Conservation (phyloP, 1,284 basidiomycete genomes). For the Takashimella koratensis region DNA sequence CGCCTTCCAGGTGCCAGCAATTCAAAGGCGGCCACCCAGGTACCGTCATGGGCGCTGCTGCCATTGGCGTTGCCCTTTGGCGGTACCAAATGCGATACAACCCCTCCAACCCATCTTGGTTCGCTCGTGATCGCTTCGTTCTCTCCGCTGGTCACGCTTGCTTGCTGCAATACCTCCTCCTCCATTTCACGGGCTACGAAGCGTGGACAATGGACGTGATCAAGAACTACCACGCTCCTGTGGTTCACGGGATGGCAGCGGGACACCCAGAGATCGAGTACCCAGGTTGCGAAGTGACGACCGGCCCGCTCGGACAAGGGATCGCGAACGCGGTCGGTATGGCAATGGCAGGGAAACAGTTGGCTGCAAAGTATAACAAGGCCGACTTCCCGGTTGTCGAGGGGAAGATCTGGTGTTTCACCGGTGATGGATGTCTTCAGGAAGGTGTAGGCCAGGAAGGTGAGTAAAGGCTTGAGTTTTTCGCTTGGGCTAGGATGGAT, state of each 20-base stretch:
- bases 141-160: conserved; percentile 47
- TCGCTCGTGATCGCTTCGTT: conserved; percentile 40
- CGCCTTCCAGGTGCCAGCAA: conserved; percentile 12
- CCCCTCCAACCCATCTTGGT: conserved; percentile 39
- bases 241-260: conserved; percentile 32
- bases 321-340: conserved; percentile 44
- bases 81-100: conserved; percentile 41
- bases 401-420: conserved; percentile 45
- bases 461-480: conserved; percentile 35
- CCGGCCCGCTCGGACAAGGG: conserved; percentile 39
- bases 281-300: conserved; percentile 33
- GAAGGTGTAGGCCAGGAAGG: conserved; percentile 48
- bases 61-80: conserved; percentile 40
- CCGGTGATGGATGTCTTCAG: conserved; percentile 48
- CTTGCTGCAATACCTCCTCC: conserved; percentile 45
- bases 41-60: conserved; percentile 50
- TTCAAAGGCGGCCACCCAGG: conserved; percentile 51
- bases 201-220: conserved; percentile 44
- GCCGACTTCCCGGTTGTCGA: conserved; percentile 33
- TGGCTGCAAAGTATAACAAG: conserved; percentile 40
- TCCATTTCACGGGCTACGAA: conserved; percentile 44
- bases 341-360: conserved; percentile 42
- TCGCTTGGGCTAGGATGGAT: not conserved
- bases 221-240: conserved; percentile 39
- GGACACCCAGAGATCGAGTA: conserved; percentile 45